Evolutionary conservation across 1,284 basidiomycete genomes (phyloP).

Genomic region (Malassezia obtusa): DNA sequence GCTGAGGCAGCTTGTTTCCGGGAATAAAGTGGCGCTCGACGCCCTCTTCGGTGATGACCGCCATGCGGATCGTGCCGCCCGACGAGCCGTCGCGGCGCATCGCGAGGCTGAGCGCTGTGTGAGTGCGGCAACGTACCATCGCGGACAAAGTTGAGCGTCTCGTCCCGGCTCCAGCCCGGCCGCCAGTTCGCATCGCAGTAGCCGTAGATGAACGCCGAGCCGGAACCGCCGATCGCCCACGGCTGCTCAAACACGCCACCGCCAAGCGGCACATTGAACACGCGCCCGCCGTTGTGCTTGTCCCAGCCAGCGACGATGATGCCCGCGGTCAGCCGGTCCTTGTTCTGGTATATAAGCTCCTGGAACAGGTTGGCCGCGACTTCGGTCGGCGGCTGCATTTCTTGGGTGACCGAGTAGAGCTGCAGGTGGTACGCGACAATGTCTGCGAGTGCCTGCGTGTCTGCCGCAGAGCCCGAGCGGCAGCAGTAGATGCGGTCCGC

Average conservation of each 20-base stretch:
- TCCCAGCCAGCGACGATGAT: slow-evolving; percentile 99
- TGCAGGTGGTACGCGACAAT: slow-evolving; percentile 78
- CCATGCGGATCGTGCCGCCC: slow-evolving; percentile 94
- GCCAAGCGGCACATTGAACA: slow-evolving; percentile 64
- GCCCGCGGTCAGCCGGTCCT: slow-evolving; percentile 69
- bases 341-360: slow-evolving; percentile 85
- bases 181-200: slow-evolving; percentile 97
- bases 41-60: slow-evolving; percentile 80
- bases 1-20: slow-evolving; percentile 53
- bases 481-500: slow-evolving; percentile 99
- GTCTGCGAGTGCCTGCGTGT: slow-evolving; percentile 91
- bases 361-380: slow-evolving; percentile 78
- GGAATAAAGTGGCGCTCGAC: slow-evolving; percentile 89
- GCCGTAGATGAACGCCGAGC: slow-evolving; percentile 95
- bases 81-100: slow-evolving; percentile 98
- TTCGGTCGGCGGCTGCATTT: slow-evolving; percentile 67
- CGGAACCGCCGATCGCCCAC: slow-evolving; percentile 57
- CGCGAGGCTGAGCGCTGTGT: slow-evolving; percentile 69
- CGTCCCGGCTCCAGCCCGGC: slow-evolving; percentile 80
- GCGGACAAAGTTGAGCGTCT: slow-evolving; percentile 88
- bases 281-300: slow-evolving; percentile 77
- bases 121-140: slow-evolving; percentile 55
- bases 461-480: slow-evolving; percentile 92
- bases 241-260: slow-evolving; percentile 44
- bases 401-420: slow-evolving; percentile 66